Evolutionary conservation across 2,329 filamentous ascomycete species (phyloP).

Genomic region (Colletotrichum somersetense): DNA sequence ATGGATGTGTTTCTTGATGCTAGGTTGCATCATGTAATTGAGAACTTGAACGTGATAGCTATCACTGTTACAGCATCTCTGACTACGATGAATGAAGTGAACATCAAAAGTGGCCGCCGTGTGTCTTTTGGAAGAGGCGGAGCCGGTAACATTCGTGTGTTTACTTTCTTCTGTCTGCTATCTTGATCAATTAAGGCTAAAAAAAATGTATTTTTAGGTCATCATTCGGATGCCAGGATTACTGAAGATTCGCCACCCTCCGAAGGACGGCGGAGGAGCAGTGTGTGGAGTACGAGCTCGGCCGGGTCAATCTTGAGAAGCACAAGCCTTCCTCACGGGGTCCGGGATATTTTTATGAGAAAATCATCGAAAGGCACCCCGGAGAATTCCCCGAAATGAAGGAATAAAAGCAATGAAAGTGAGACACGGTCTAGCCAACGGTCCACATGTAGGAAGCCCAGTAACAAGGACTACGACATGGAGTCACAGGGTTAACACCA

Average conservation of each 20-base stretch:
- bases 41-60: neutral
- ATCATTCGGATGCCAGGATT: conserved; percentile 18
- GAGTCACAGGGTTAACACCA: neutral
- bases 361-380: neutral
- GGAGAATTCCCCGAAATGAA: neutral
- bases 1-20: neutral
- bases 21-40: neutral
- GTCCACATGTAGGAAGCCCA: neutral
- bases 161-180: neutral
- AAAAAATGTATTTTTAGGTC: conserved; percentile 1
- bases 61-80: neutral
- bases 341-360: conserved; percentile 11
- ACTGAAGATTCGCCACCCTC: neutral
- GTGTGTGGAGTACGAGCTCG: conserved; percentile 20
- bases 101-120: conserved; percentile 23
- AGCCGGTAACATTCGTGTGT: conserved; percentile 33
- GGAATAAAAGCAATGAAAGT: neutral
- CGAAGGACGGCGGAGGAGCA: conserved; percentile 10
- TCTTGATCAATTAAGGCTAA: neutral
- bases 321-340: conserved; percentile 2
- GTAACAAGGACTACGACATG: neutral
- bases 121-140: conserved; percentile 24
- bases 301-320: neutral
- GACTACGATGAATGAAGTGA: conserved; percentile 16
- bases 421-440: too few relatives aligned